Percentiles rank a stretch among this genome's conserved stretches.
phyloP scores from a whole-genome alignment of 2,329 filamentous ascomycete species.

The Teratosphaeria epicoccoides region DNA sequence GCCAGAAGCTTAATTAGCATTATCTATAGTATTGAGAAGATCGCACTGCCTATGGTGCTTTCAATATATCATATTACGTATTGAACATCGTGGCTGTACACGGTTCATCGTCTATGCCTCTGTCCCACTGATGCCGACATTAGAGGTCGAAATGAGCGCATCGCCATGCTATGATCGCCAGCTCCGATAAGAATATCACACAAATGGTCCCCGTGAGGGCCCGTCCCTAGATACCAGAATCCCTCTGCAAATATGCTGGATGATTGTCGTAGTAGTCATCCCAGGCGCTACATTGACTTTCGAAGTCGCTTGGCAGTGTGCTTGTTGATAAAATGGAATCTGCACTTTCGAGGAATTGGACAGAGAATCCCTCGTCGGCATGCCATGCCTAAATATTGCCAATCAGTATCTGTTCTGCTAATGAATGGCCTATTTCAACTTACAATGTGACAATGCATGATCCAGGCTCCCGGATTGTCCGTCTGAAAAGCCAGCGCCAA shows the following conservation, averaged over 20 bases:
- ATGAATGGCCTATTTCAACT: neutral
- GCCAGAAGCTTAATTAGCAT: no score
- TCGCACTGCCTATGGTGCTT: no score
- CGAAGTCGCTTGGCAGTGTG: slow-evolving; percentile 15
- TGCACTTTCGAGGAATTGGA: slow-evolving; percentile 25
- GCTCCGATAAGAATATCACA: neutral
- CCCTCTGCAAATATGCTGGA: slow-evolving; percentile 19
- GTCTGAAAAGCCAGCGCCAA: slow-evolving; percentile 32
- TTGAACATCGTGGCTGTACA: neutral
- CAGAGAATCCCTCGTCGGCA: slow-evolving; percentile 23
- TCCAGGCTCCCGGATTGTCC: slow-evolving; percentile 35
- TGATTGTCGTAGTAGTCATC: slow-evolving; percentile 16
- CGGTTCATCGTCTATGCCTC: neutral
- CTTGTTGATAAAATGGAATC: slow-evolving; percentile 14
- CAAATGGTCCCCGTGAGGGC: no score
- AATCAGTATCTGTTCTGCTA: neutral
- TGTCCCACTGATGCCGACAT: neutral
- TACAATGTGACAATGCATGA: slow-evolving; percentile 33
- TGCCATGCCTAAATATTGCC: slow-evolving; percentile 19
- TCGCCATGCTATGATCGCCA: neutral
- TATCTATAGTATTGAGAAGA: no score
- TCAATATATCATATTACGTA: no score
- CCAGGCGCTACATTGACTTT: slow-evolving; percentile 23
- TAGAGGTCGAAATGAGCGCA: neutral
- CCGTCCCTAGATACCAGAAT: slow-evolving; percentile 21